These are phyloP conservation scores for Lachnellula suecica DNA, from an alignment of 2,329 filamentous ascomycete genomes.

Conservation along the genomic window DNA sequence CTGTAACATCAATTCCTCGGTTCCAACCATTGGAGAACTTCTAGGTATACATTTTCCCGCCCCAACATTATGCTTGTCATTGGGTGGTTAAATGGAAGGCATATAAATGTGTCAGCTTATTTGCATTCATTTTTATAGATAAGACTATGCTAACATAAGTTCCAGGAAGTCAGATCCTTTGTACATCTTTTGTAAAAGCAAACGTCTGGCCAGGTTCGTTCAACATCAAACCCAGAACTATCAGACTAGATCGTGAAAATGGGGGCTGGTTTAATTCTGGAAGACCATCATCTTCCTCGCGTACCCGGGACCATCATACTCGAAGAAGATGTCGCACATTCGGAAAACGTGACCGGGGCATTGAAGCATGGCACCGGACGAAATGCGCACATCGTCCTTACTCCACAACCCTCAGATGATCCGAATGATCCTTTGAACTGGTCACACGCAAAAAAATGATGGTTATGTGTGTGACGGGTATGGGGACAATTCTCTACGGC, in stretches of 20 bases:
- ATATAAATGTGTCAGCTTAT: too few species aligned
- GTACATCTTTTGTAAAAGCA: not conserved
- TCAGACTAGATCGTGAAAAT: not conserved
- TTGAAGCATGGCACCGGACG: slow-evolving; percentile 23
- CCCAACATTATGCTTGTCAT: too few species aligned
- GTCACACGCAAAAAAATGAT: slow-evolving; percentile 39
- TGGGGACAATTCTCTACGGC: slow-evolving; percentile 38
- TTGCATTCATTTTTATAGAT: too few species aligned
- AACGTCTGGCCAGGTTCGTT: too few species aligned
- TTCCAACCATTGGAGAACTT: too few species aligned
- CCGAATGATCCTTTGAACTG: slow-evolving; percentile 49
- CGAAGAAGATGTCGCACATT: slow-evolving; percentile 19
- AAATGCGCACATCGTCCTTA: slow-evolving; percentile 17
- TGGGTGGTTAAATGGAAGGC: too few species aligned
- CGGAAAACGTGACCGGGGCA: slow-evolving; percentile 12
- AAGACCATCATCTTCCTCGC: slow-evolving; percentile 13
- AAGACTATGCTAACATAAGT: too few species aligned
- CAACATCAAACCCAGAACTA: not conserved
- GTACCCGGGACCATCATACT: slow-evolving; percentile 22
- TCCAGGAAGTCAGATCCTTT: too few species aligned
- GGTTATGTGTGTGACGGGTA: too few species aligned
- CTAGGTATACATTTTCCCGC: too few species aligned
- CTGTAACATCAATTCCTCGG: too few species aligned
- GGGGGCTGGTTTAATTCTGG: slow-evolving; percentile 15
- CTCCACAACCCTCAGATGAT: slow-evolving; percentile 45